Base-by-base conservation (phyloP, 2,329 filamentous ascomycete genomes). In the Trichoderma sp. region DNA sequence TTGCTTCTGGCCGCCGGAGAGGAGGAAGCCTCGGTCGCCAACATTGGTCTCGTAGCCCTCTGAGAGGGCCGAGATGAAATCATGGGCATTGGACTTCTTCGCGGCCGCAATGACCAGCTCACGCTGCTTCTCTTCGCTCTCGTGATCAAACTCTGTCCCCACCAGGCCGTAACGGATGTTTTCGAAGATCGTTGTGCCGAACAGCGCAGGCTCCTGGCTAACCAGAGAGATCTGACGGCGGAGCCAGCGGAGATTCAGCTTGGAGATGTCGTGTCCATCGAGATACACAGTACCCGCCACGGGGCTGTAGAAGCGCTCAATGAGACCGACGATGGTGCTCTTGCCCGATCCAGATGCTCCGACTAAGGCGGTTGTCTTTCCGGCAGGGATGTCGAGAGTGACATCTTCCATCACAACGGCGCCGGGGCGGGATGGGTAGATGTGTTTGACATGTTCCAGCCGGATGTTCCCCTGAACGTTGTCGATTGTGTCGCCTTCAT, bases 1-100 rank as follows among this genome's bases (percentile, higher is more conserved):
- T 78, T 98, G 95, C 77, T 97, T 97, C 78, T 99, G 95, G 43
- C 95, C 95, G 75, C 95, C 95, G 63, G 92, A 96, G 9, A 99
- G 83, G 60, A 97, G 80, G 74, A 97, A 96, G 10, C 95, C 95
- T 68, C 93, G 89, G 77, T 98, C 93, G 64, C 95, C 95, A n/a
- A 98, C 94, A 69, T 96, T 89, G 0, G 95, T 98, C 69, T 97
- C 86, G 72, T 98, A 98, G 2, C 91, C 90, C 70, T 98, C 90
- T 0, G 95, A 93, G 1, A 98, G 84, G 14, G 83, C 78, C 6
- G 81, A 85, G 69, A 99, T 89, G 74, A 99, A 99, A 69, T 96
- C 93, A 74, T 98, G 93, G 1, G 94, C 94, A 71, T 98, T 97
- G 15, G 95, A 91, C 83, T 91, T 96, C 76, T 88, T 91, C 9